Evolutionary conservation across 345 rosid genomes (phyloP), one percentile per base, ranked within the genome.

Genomic region (Pseudoturritis turrita): DNA sequence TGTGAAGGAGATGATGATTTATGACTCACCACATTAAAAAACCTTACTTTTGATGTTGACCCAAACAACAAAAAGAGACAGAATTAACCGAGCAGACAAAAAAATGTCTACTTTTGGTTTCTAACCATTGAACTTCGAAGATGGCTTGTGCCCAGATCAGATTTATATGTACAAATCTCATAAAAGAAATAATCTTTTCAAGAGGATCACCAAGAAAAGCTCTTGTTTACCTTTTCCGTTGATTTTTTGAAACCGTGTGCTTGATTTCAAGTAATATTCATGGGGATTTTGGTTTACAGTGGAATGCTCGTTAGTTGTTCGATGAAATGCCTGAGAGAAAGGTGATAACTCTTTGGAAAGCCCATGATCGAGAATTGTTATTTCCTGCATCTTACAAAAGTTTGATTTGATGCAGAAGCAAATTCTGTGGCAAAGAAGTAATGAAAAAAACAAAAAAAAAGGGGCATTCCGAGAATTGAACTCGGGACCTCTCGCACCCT

Each of bases 401-500:
- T n/a, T n/a, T n/a, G n/a, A n/a, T n/a, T n/a, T n/a, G n/a, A n/a
- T n/a, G n/a, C n/a, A n/a, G n/a, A n/a, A n/a, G n/a, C n/a, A n/a
- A n/a, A n/a, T n/a, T n/a, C n/a, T n/a, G n/a, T n/a, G n/a, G n/a
- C n/a, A n/a, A n/a, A n/a, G n/a, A n/a, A n/a, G 7, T 29, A 29
- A 29, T 29, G 26, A 0, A 29, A 29, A 29, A 6, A 29, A 29
- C 5, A 7, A 5, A 7, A 29, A 6, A 6, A 29, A 5, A 1
- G 84, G 82, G 81, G 83, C 81, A 88, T 89, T 89, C 87, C 88
- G 85, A 88, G 89, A 88, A 89, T 89, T 65, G 88, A 88, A 89
- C 90, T 86, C 87, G 89, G 92, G 97, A 86, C 89, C 89, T 89
- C 88, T 86, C 85, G 88, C 88, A 89, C 89, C 90, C 90, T 65